Base-by-base conservation (phyloP, 139 green algal species). In the Chlorella sp. region DNA sequence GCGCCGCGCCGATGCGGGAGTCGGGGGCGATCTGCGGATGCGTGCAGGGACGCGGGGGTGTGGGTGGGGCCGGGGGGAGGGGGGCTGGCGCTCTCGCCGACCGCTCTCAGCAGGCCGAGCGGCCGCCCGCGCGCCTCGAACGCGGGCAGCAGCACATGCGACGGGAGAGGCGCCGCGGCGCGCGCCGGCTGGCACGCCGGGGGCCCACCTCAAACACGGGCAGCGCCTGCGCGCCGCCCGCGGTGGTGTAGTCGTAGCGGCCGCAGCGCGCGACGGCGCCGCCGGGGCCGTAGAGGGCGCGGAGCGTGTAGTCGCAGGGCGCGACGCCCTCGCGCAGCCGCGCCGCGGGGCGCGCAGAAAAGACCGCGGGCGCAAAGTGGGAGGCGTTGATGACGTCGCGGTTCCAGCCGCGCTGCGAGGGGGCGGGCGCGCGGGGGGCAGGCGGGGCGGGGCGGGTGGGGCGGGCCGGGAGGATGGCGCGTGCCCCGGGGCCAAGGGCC, bases 201-300 rank as follows among this genome's bases (percentile, higher is more conserved):
- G n/a, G n/a, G n/a, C n/a, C n/a, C 64, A 71, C 64, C 42, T 71
- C 64, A 17, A 71, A 71, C 15, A 71, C 29, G 12, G 64, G 64
- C 42, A 71, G 11, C 42, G 14, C n/a, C 41, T 71, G n/a, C 15
- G 25, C n/a, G 5, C 64, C 64, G 8, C 31, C 2, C 5, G 64
- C 64, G 11, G 23, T 19, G 29, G 11, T 43, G 23, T 29, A 56
- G 64, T 71, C 42, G 42, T 71, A 71, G 15, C 3, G 3, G 14
- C 27, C 42, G 17, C 64, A 71, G 23, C 64, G 64, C n/a, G n/a
- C 7, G 2, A 29, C 23, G 0, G 64, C 41, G 25, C 55, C 41
- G 29, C n/a, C n/a, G n/a, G n/a, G n/a, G n/a, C n/a, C n/a, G n/a
- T 58, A 56, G 36, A 71, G 41, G 0, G 64, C 55, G 42, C 55